phyloP scores from a whole-genome alignment of 768 basidiomycete species.

The Podaxis sp. region DNA sequence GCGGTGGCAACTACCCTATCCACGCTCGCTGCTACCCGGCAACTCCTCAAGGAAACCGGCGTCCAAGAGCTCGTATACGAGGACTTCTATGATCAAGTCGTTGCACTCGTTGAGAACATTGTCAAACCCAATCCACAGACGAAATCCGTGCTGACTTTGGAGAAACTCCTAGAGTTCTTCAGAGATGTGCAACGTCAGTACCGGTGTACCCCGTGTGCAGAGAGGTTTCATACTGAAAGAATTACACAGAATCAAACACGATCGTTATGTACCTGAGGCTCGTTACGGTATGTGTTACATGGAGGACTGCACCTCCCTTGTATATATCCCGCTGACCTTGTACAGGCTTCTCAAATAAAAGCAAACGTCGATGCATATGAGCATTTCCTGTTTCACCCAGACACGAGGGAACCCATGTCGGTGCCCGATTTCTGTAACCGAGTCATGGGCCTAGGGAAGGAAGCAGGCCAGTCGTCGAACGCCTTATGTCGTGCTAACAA shows the following conservation, averaged over 20 bases:
- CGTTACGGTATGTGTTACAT: conserved; percentile 46
- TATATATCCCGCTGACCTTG: neutral
- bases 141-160: neutral
- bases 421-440: conserved; percentile 67
- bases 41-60: conserved; percentile 49
- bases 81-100: conserved; percentile 70
- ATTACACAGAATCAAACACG: conserved; percentile 4
- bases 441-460: conserved; percentile 76
- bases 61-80: conserved; percentile 69
- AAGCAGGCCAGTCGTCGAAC: conserved; percentile 51
- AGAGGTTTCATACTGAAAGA: neutral
- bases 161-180: conserved; percentile 10
- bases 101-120: conserved; percentile 43
- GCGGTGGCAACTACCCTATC: conserved; percentile 49
- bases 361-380: conserved; percentile 54
- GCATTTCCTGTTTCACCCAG: conserved; percentile 75
- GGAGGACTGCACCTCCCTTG: neutral
- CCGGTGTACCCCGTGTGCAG: neutral
- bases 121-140: neutral
- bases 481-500: neutral
- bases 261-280: conserved; percentile 63
- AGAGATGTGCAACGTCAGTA: conserved; percentile 5
- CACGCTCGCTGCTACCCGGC: conserved; percentile 43
- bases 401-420: conserved; percentile 53
- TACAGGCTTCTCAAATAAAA: conserved; percentile 70